These are phyloP conservation scores for Claviceps sorghi DNA, from an alignment of 2,329 filamentous ascomycete species.

Conservation along the genomic window DNA sequence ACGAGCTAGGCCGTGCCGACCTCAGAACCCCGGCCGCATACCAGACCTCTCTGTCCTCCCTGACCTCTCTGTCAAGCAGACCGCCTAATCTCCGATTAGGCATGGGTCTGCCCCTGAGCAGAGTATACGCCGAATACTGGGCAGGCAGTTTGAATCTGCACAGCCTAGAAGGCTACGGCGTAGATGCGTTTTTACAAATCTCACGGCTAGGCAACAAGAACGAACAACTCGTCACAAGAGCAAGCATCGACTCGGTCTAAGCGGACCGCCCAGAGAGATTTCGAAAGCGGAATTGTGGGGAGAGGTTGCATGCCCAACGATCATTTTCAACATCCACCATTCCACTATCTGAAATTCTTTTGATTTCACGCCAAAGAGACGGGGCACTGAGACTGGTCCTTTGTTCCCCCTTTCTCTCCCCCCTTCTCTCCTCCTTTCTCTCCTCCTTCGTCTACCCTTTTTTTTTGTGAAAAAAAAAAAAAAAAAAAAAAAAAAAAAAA, in stretches of 20 bases:
- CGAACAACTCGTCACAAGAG: constrained; percentile 71
- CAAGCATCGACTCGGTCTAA: constrained; percentile 57
- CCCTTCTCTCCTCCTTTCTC: too few relatives aligned
- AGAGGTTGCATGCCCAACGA: too few relatives aligned
- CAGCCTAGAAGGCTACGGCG: constrained; percentile 87
- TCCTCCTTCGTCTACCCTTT: too few relatives aligned
- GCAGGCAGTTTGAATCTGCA: constrained; percentile 83
- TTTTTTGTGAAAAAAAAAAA: too few relatives aligned
- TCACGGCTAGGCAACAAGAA: constrained; percentile 96
- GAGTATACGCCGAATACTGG: constrained; percentile 97
- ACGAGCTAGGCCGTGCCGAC: constrained; percentile 26
- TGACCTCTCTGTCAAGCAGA: constrained; percentile 65
- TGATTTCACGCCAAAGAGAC: background rate
- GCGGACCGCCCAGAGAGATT: background rate
- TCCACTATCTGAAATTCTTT: too few relatives aligned
- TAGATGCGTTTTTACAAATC: constrained; percentile 91
- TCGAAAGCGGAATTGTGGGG: background rate
- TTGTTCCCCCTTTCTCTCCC: background rate
- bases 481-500: too few relatives aligned
- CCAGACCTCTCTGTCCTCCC: constrained; percentile 55
- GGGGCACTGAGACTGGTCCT: background rate
- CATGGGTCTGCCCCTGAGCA: constrained; percentile 84
- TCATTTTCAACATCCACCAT: too few relatives aligned
- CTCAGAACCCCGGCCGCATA: constrained; percentile 26
- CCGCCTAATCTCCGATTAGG: constrained; percentile 79